These are phyloP conservation scores for Suillus hirtellus DNA, from an alignment of 768 basidiomycete species.

Conservation along the genomic window DNA sequence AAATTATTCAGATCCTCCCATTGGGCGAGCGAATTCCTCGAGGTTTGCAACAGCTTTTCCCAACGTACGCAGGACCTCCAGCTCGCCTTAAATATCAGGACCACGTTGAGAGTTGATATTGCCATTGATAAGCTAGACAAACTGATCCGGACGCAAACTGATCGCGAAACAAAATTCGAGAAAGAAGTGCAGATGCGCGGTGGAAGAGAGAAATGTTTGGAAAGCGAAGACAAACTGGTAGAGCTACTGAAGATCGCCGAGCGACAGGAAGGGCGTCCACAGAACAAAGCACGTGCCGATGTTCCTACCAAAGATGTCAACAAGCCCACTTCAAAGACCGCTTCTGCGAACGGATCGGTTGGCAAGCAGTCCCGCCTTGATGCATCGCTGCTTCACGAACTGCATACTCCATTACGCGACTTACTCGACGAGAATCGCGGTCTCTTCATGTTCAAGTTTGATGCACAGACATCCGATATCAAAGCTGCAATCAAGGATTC, in stretches of 20 bases:
- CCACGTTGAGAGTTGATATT: slow-evolving; percentile 35
- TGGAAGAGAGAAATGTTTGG: slow-evolving; percentile 35
- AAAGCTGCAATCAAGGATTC: not conserved
- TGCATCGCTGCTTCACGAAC: not conserved
- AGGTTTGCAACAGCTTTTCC: slow-evolving; percentile 34
- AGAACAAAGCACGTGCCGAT: not conserved
- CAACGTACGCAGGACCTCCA: slow-evolving; percentile 38
- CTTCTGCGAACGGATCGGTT: not conserved
- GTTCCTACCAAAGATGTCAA: not conserved
- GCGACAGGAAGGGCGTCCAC: not conserved
- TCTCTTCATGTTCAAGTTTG: not conserved
- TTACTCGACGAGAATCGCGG: not conserved
- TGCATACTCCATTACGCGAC: not conserved
- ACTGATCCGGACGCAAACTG: slow-evolving; percentile 14
- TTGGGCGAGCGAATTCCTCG: slow-evolving; percentile 41
- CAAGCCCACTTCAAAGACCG: not conserved
- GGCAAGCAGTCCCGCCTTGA: not conserved
- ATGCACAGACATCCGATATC: not conserved
- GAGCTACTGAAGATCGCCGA: not conserved
- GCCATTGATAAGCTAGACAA: slow-evolving; percentile 17
- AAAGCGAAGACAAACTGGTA: not conserved
- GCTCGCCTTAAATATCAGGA: slow-evolving; percentile 39
- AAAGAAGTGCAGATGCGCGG: slow-evolving; percentile 24
- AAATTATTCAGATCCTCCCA: slow-evolving; percentile 34
- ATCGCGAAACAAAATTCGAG: slow-evolving; percentile 27